Percentiles rank a stretch among this genome's conserved stretches.
Evolutionary conservation across 208 protist genomes (phyloP).

Genomic region (Crithidia fasciculata): DNA sequence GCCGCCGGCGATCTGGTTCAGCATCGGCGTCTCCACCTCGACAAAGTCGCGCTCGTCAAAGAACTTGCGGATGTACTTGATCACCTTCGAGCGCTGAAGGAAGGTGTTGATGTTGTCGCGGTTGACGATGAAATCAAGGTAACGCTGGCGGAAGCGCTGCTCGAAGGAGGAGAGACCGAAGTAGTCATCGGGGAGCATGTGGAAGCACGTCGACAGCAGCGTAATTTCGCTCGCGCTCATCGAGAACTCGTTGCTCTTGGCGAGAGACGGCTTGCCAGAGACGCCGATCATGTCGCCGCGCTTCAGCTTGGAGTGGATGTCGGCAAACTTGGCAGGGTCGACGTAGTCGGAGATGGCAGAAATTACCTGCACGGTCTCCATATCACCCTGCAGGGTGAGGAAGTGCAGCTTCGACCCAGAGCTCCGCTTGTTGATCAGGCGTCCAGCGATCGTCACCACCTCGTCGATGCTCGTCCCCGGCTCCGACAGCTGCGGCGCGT

Average conservation of each 20-base stretch:
- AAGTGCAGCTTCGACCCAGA: constrained; percentile 97
- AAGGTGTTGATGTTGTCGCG: constrained; percentile 95
- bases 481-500: constrained; percentile 53
- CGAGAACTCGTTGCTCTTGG: constrained; percentile 92
- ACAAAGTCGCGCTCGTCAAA: constrained; percentile 96
- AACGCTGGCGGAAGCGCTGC: constrained; percentile 97
- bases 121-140: constrained; percentile 99
- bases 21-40: constrained; percentile 99
- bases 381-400: constrained; percentile 95
- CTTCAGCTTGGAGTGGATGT: constrained; percentile 90
- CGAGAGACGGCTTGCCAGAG: constrained; percentile 88
- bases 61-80: constrained; percentile 98
- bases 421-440: constrained; percentile 82
- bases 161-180: constrained; percentile 95
- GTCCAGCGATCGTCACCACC: constrained; percentile 88
- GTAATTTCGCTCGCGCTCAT: constrained; percentile 86
- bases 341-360: constrained; percentile 68
- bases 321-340: constrained; percentile 75
- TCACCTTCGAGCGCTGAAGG: constrained; percentile 92
- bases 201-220: constrained; percentile 97
- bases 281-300: constrained; percentile 99
- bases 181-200: constrained; percentile 97
- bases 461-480: constrained; percentile 58
- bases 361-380: constrained; percentile 95
- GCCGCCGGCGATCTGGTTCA: constrained; percentile 99